These are phyloP conservation scores for Rhododendron griersonianum DNA, from an alignment of 148 eudicot species.

Conservation along the genomic window DNA sequence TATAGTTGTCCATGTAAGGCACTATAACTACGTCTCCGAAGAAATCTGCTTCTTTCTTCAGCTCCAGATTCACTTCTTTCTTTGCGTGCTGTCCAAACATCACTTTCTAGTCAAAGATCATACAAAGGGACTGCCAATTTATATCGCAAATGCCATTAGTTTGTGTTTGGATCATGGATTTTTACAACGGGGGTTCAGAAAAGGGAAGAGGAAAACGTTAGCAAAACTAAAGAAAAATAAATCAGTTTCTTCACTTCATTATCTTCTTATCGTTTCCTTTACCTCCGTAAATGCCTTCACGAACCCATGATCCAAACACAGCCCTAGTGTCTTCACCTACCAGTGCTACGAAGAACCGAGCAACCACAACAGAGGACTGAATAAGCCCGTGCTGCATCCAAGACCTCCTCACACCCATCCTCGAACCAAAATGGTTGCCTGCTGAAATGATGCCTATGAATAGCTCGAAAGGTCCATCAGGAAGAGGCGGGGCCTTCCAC, in stretches of 20 bases:
- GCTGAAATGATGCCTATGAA: constrained; percentile 88
- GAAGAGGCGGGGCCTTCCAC: constrained; percentile 75
- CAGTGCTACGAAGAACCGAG: constrained; percentile 89
- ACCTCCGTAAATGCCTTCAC: not conserved
- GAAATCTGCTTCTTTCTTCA: constrained; percentile 83
- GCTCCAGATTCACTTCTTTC: constrained; percentile 74
- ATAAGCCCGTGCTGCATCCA: constrained; percentile 88
- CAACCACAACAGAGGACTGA: constrained; percentile 63
- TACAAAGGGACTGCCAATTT: not conserved
- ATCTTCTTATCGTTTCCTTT: not conserved
- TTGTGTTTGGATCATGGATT: not conserved
- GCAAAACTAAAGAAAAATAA: not conserved
- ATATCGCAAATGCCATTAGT: not conserved
- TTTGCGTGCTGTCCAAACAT: constrained; percentile 52
- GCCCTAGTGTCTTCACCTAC: constrained; percentile 35
- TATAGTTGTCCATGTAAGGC: constrained; percentile 86
- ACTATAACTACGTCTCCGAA: constrained; percentile 87
- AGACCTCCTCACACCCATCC: constrained; percentile 91
- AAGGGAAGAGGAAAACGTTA: not conserved
- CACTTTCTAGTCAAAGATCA: not conserved
- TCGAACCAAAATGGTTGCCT: constrained; percentile 87
- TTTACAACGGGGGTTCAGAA: not conserved
- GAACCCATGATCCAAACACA: not conserved
- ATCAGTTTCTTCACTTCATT: not conserved
- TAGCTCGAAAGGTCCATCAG: constrained; percentile 55